phyloP scores from a whole-genome alignment of 2,329 filamentous ascomycete species.

The Apiospora malaysiana region DNA sequence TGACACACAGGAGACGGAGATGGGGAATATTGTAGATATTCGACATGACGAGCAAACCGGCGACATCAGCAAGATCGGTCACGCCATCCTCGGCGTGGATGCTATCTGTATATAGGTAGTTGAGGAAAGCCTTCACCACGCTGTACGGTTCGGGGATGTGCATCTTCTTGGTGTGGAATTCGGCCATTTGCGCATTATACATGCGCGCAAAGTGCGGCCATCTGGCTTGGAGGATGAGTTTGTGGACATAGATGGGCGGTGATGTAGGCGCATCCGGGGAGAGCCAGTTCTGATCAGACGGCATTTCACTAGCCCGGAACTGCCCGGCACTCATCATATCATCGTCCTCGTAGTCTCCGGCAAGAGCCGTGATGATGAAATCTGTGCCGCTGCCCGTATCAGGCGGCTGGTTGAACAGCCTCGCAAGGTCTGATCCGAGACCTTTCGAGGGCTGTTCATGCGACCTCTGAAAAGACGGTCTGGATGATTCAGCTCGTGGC shows the following conservation, averaged over 20 bases:
- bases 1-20: constrained; percentile 87
- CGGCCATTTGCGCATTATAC: constrained; percentile 93
- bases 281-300: constrained; percentile 60
- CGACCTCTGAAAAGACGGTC: constrained; percentile 55
- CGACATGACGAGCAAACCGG: constrained; percentile 93
- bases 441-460: constrained; percentile 65
- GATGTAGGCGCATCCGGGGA: constrained; percentile 71
- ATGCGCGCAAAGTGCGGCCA: constrained; percentile 97
- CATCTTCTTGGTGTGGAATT: constrained; percentile 97
- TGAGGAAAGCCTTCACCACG: constrained; percentile 92
- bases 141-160: constrained; percentile 96
- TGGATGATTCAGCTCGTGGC: constrained; percentile 53
- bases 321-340: constrained; percentile 62
- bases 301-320: constrained; percentile 50
- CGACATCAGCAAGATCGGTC: constrained; percentile 81
- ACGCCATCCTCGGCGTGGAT: constrained; percentile 79
- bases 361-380: constrained; percentile 87
- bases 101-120: constrained; percentile 95
- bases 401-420: constrained; percentile 84
- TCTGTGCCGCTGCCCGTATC: constrained; percentile 87
- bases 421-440: constrained; percentile 84
- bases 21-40: constrained; percentile 98
- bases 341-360: constrained; percentile 76
- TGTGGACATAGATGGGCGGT: constrained; percentile 89
- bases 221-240: constrained; percentile 89